phyloP scores from a whole-genome alignment of 352 stramenopile genomes.

The Phytophthora cryptogea region DNA sequence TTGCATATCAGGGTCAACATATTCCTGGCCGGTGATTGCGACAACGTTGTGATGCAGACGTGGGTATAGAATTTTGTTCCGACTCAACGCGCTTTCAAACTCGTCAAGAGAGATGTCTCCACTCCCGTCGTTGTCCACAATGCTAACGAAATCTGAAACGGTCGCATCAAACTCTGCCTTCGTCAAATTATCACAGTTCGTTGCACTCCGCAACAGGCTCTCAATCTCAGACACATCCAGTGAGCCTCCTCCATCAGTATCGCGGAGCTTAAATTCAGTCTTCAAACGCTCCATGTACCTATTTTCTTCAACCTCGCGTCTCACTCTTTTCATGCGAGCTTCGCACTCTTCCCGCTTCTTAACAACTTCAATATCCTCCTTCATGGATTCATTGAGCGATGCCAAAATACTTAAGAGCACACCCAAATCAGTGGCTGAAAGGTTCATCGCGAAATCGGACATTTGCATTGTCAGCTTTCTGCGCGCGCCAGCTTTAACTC shows the following conservation, averaged over 20 bases:
- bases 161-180: slow-evolving; percentile 78
- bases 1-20: slow-evolving; percentile 64
- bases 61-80: slow-evolving; percentile 73
- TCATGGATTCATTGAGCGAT: slow-evolving; percentile 71
- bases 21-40: slow-evolving; percentile 77
- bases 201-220: slow-evolving; percentile 60
- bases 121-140: slow-evolving; percentile 82
- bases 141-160: slow-evolving; percentile 71
- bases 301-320: slow-evolving; percentile 63
- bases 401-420: slow-evolving; percentile 79
- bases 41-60: slow-evolving; percentile 66
- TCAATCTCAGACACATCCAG: slow-evolving; percentile 75
- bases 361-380: slow-evolving; percentile 68
- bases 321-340: slow-evolving; percentile 50
- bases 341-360: slow-evolving; percentile 53
- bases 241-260: slow-evolving; percentile 73
- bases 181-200: slow-evolving; percentile 76
- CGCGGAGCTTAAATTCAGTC: slow-evolving; percentile 70
- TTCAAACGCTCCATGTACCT: slow-evolving; percentile 77
- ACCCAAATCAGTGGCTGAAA: slow-evolving; percentile 78
- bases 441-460: slow-evolving; percentile 86
- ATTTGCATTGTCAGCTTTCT: slow-evolving; percentile 78
- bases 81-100: slow-evolving; percentile 72
- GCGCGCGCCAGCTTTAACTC: slow-evolving; percentile 55
- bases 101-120: slow-evolving; percentile 87